Conservation (phyloP, 2,329 filamentous ascomycete species). For the Claviceps capensis region DNA sequence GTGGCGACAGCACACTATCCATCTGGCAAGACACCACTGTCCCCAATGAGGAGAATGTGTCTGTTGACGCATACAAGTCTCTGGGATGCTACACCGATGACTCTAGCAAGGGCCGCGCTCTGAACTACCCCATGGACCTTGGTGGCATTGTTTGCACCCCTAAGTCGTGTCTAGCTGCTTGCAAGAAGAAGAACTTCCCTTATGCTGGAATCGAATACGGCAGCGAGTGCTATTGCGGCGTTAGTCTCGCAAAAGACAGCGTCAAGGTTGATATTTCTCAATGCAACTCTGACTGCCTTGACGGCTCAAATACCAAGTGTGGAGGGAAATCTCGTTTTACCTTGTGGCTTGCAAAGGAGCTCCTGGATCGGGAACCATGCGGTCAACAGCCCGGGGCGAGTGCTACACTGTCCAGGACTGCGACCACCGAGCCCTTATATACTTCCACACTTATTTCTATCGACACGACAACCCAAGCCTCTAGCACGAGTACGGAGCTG, state of each 20-base stretch:
- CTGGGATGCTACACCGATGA: conserved; percentile 47
- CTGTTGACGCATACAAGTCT: conserved; percentile 39
- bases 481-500: no score
- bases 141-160: conserved; percentile 25
- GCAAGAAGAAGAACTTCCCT: conserved; percentile 29
- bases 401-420: conserved; percentile 13
- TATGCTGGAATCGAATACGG: conserved; percentile 32
- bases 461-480: not conserved
- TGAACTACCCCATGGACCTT: conserved; percentile 29
- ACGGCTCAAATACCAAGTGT: conserved; percentile 27
- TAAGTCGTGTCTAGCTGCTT: conserved; percentile 28
- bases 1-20: conserved; percentile 32
- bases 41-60: conserved; percentile 26
- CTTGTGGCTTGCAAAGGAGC: conserved; percentile 33
- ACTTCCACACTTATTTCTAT: conserved; percentile 5
- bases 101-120: conserved; percentile 26
- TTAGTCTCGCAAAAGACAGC: conserved; percentile 36
- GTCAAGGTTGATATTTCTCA: conserved; percentile 19
- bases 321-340: conserved; percentile 29
- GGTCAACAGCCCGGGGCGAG: conserved; percentile 18
- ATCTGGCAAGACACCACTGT: conserved; percentile 36
- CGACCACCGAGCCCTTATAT: not conserved
- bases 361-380: conserved; percentile 37
- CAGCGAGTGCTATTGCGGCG: conserved; percentile 37
- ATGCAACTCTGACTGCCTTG: conserved; percentile 39